phyloP scores from a whole-genome alignment of 2,329 filamentous ascomycete genomes.

The Camptophora hylomeconis region DNA sequence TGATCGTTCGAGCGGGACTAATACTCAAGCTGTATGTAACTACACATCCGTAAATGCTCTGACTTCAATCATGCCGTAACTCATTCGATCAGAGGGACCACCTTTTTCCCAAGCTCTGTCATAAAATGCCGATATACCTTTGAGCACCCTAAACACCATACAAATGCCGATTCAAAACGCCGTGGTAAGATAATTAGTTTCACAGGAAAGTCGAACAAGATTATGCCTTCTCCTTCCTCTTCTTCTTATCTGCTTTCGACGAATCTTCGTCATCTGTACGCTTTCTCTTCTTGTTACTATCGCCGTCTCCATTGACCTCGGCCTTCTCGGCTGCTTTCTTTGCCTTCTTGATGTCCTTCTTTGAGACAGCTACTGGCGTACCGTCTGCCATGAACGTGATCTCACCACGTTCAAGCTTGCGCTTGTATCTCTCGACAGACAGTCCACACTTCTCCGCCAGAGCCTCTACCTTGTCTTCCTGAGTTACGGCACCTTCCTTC shows the following conservation, averaged over 20 bases:
- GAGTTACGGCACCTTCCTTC: constrained; percentile 28
- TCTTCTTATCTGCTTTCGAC: constrained; percentile 36
- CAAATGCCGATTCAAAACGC: constrained; percentile 7
- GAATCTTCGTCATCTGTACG: constrained; percentile 43
- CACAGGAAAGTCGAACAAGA: constrained; percentile 19
- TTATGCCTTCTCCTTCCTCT: constrained; percentile 30
- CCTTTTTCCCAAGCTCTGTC: too few relatives aligned
- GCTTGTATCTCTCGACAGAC: constrained; percentile 63
- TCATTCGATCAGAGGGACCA: too few relatives aligned
- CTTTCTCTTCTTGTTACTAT: constrained; percentile 57
- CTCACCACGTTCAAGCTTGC: constrained; percentile 64
- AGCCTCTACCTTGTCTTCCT: constrained; percentile 36
- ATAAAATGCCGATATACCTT: too few relatives aligned
- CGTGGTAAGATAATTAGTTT: too few relatives aligned
- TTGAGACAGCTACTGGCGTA: constrained; percentile 54
- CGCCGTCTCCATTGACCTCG: constrained; percentile 30
- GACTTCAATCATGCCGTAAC: too few relatives aligned
- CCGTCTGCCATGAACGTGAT: constrained; percentile 54
- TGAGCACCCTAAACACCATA: constrained; percentile 6
- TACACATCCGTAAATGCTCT: too few relatives aligned
- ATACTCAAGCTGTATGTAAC: too few relatives aligned
- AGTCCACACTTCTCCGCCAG: constrained; percentile 55
- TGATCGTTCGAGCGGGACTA: too few relatives aligned
- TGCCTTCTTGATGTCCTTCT: constrained; percentile 64
- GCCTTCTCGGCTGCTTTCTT: constrained; percentile 49